Evolutionary conservation across 1,139 yeast species (phyloP).

Genomic region (Lodderomyces oxycetoniae): DNA sequence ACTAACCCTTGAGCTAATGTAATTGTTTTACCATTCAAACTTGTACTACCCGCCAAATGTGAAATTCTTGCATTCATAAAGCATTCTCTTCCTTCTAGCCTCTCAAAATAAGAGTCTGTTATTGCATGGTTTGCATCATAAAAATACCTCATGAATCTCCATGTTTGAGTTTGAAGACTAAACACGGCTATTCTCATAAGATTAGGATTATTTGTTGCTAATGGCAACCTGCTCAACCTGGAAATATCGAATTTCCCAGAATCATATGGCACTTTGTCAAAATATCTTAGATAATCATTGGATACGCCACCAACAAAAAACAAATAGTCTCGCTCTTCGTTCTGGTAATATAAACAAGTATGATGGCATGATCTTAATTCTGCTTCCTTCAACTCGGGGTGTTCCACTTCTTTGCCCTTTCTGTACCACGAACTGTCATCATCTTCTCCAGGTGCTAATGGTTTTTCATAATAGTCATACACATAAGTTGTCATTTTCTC

Average conservation of each 20-base stretch:
- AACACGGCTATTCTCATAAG: slow-evolving; percentile 33
- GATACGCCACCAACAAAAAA: slow-evolving; percentile 40
- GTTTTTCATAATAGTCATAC: slow-evolving; percentile 32
- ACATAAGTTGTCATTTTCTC: slow-evolving; percentile 29
- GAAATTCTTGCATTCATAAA: slow-evolving; percentile 30
- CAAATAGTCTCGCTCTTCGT: slow-evolving; percentile 35
- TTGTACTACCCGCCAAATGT: slow-evolving; percentile 30
- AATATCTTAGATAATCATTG: slow-evolving; percentile 33
- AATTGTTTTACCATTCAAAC: slow-evolving; percentile 34
- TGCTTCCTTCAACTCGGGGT: slow-evolving; percentile 35
- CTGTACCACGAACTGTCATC: slow-evolving; percentile 21
- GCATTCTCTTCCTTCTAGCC: slow-evolving; percentile 18
- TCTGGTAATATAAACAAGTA: slow-evolving; percentile 32
- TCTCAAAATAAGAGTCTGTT: slow-evolving; percentile 21
- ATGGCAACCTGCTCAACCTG: slow-evolving; percentile 28
- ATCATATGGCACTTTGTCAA: slow-evolving; percentile 27
- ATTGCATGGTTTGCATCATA: slow-evolving; percentile 28
- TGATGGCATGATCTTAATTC: slow-evolving; percentile 44
- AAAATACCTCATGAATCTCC: slow-evolving; percentile 37
- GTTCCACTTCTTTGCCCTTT: slow-evolving; percentile 22
- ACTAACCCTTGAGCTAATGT: slow-evolving; percentile 39
- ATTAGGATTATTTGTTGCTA: slow-evolving; percentile 26
- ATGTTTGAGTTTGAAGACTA: slow-evolving; percentile 40
- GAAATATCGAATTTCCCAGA: slow-evolving; percentile 37
- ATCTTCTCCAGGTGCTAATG: slow-evolving; percentile 27